Evolutionary conservation across 306 rosid species (phyloP).

Genomic region (Senna siamea): DNA sequence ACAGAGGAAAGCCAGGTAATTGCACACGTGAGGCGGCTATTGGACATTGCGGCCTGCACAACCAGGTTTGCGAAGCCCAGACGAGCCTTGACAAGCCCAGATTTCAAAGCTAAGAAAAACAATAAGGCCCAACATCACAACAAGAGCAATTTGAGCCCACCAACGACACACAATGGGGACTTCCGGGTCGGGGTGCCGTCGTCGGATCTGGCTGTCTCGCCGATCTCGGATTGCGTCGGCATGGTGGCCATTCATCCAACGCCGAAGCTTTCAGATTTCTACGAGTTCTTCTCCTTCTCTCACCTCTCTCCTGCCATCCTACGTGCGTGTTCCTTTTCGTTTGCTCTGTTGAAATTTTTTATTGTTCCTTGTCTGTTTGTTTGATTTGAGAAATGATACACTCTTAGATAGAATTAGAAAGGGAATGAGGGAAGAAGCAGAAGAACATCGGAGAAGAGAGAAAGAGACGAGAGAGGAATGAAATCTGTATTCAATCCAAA

Average conservation of each 20-base stretch:
- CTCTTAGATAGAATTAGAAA: too few species aligned
- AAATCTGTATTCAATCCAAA: too few species aligned
- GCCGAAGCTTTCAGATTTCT: conserved; percentile 91
- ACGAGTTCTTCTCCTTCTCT: conserved; percentile 84
- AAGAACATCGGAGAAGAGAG: too few species aligned
- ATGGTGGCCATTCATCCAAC: conserved; percentile 92
- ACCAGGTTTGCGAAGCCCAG: conserved; percentile 71
- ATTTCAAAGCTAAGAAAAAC: conserved; percentile 67
- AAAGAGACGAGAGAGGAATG: too few species aligned
- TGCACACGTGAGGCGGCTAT: conserved; percentile 78
- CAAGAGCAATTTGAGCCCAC: conserved; percentile 47
- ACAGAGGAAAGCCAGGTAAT: conserved; percentile 53
- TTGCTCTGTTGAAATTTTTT: background rate
- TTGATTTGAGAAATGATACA: background rate
- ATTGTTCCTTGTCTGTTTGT: background rate
- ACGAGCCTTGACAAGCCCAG: conserved; percentile 53
- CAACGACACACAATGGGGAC: conserved; percentile 54
- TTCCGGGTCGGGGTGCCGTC: conserved; percentile 44
- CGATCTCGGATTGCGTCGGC: conserved; percentile 74
- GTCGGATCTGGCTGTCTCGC: conserved; percentile 48
- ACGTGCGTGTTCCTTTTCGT: conserved; percentile 50
- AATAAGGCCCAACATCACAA: conserved; percentile 48
- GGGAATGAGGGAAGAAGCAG: too few species aligned
- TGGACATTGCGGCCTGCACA: conserved; percentile 85
- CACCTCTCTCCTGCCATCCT: conserved; percentile 76